Evolutionary conservation across 2,329 filamentous ascomycete genomes (phyloP), one percentile per base, ranked within the genome.

Genomic region (Epicoccum nigrum): DNA sequence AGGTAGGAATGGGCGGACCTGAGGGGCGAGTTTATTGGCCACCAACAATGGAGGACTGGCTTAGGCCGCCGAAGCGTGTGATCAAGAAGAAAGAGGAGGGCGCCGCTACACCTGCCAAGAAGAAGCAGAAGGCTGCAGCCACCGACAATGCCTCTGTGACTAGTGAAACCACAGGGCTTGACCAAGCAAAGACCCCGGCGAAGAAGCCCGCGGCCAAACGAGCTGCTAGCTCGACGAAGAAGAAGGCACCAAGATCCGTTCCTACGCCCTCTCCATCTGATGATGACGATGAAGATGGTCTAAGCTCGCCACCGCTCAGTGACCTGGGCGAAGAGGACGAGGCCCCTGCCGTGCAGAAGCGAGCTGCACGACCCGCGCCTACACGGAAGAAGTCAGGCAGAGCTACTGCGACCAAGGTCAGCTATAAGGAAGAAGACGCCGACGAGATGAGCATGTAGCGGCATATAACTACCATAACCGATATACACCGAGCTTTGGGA

Each of bases 1-100:
- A 95, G 15, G 77, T 94, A 11, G 86, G 85, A 2, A 96, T 97
- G 92, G 93, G 93, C 31, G 93, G 93, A 0, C 84, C 87, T 0
- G 81, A 93, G 20, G 80, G 86, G 40, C 80, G 92, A 33, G 93
- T 97, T 0, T 97, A 95, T 69, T 97, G 93, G 92, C 92, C 92
- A 0, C 80, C 85, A 1, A 90, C 90, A 0, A 91, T 92, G 85
- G 92, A 96, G 69, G 89, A 95, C 55, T 97, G 92, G 91, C 76
- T 97, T 17, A 81, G 86, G 47, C 91, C 92, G 0, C 86, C 83
- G 72, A 97, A 96, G 76, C 82, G 85, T 49, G 82, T 87, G 56
- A 71, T 84, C 17, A 86, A 83, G 67, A 79, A 78, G 64, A 69
- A 86, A 75, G 73, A 81, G 8, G 70, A 73, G 5, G 38, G 72